Evolutionary conservation across 2,329 filamentous ascomycete genomes (phyloP), one percentile per base, ranked within the genome.

Genomic region (Lachnellula subtilissima): DNA sequence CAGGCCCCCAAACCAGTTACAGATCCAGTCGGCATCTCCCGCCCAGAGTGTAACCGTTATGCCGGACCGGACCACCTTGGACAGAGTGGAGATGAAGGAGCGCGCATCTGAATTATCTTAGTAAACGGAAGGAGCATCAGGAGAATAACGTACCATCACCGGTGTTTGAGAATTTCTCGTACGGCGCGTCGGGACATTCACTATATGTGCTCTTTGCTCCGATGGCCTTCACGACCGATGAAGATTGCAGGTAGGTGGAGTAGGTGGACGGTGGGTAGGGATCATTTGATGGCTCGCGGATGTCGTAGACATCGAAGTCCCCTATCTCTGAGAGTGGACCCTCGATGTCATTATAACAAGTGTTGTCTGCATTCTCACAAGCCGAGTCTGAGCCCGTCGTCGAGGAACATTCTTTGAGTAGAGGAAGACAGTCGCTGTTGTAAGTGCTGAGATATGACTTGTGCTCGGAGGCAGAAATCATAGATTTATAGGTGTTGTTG

Each of bases 371-470:
- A 36, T 35, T 32, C 15, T 36, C 47, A 19, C 53, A 57, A 19
- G 48, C 48, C 11, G 43, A n/a, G 22, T 54, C n/a, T 14, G 51
- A 23, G 7, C 56, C 93, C 92, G 54, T 95, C 87, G 71, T 96
- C 96, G 71, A 89, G 84, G 53, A 76, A 76, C 58, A 97, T 75
- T 4, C 65, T 86, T 47, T 25, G 17, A 52, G 35, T 11, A 32
- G 19, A 11, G 56, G 52, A 6, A 55, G 25, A 25, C 52, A 55
- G 15, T 45, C 45, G 23, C 40, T 39, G 4, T 32, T 37, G 35
- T 52, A 50, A 17, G 52, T 36, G 15, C 35, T 9, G 19, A 23
- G 22, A 19, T 36, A 32, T 40, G 25, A 46, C 23, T 17, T 42
- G 46, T 54, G 36, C 61, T 22, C 39, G 2, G 69, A 61, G 11